Percentiles rank a stretch among this genome's conserved stretches.
These are phyloP conservation scores for Chenopodium quinoa DNA, from an alignment of 148 eudicot genomes.

Conservation along the genomic window DNA sequence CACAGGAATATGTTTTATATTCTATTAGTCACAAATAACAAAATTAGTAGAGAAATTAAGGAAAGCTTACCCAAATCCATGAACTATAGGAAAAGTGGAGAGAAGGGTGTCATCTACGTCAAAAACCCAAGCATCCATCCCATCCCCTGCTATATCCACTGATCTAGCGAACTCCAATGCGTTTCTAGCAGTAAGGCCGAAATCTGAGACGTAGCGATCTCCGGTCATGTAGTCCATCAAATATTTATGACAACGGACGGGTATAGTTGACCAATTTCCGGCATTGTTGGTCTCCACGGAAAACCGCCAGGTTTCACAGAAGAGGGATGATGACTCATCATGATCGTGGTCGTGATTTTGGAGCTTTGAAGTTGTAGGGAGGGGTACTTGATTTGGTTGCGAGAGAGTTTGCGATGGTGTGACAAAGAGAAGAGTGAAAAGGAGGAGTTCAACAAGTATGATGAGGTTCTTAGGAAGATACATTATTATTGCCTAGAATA, in stretches of 20 bases:
- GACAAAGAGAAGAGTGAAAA: conserved; percentile 19
- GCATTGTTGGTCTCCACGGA: conserved; percentile 70
- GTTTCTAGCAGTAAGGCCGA: conserved; percentile 39
- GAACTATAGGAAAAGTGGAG: conserved; percentile 43
- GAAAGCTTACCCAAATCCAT: conserved; percentile 57
- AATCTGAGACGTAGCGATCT: conserved; percentile 50
- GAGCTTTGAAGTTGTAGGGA: neutral
- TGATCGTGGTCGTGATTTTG: conserved; percentile 7
- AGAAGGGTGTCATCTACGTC: conserved; percentile 84
- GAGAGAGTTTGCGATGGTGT: conserved; percentile 15
- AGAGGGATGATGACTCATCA: neutral
- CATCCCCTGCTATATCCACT: conserved; percentile 37
- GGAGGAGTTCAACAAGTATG: conserved; percentile 14
- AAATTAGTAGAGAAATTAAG: neutral
- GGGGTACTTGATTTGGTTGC: neutral
- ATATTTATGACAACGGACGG: conserved; percentile 41
- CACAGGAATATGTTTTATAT: too few species aligned
- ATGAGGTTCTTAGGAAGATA: neutral
- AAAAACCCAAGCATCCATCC: conserved; percentile 73
- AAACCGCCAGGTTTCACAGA: conserved; percentile 79
- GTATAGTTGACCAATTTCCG: conserved; percentile 49
- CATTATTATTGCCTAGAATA: conserved; percentile 27
- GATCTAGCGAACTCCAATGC: conserved; percentile 48
- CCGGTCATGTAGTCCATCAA: conserved; percentile 57
- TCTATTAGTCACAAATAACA: too few species aligned